Evolutionary conservation across 2,329 filamentous ascomycete species (phyloP), one percentile per base, ranked within the genome.

Genomic region (Pyrenophora seminiperda): DNA sequence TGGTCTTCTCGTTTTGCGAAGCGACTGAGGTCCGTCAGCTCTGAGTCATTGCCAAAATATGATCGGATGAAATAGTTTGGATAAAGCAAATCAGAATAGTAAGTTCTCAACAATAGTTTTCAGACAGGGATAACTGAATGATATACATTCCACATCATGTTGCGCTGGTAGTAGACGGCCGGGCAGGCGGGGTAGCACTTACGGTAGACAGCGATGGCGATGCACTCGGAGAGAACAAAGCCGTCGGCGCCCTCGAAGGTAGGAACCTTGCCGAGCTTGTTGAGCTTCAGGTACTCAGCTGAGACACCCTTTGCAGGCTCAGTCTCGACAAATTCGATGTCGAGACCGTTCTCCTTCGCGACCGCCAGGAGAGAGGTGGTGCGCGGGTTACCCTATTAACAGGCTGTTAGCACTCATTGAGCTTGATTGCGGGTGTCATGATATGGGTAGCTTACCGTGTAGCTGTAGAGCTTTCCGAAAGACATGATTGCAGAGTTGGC

Each of bases 1-100:
- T 95, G 70, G 94, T 99, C 89, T 97, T 97, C 88, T 97, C 94
- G 78, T 99, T 99, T 82, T 99, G 94, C 68, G 94, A 97, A 71
- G 94, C 91, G 76, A 99, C 94, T 97, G 73, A 30, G 39, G 13
- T 34, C 22, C 27, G 65, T 66, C 63, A 71, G 52, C 40, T 59
- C 44, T 65, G 65, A 68, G 64, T 72, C 65, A 62, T 56, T 38
- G 47, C 40, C 43, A 40, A 45, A 50, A 42, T 48, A 47, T 59
- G 54, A 58, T 38, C 39, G 36, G 54, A 55, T 38, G 52, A 45
- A 51, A 7, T 34, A 47, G 45, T 40, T 36, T 41, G 20, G 57
- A 52, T 91, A 88, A 90, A 90, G 87, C 91, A 87, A 90, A 88
- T 89, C 85, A 93, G 91, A 88, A 81, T 77, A 47, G 71, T 66